Evolutionary conservation across 108 stramenopile genomes (phyloP).

Genomic region (Epithemia pelagica): DNA sequence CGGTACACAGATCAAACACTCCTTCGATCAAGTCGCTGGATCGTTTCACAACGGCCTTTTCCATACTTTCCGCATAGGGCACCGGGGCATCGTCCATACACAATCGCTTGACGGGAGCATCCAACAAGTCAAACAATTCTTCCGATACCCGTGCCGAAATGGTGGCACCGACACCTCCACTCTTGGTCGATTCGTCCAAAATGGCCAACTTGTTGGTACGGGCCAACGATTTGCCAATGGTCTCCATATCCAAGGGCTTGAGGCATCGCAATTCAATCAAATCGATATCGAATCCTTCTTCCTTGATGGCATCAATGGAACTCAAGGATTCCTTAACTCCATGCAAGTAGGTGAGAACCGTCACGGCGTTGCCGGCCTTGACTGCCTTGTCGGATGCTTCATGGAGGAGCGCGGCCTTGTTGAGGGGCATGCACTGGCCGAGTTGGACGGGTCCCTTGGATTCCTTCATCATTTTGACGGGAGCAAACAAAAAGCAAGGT

Average conservation of each 20-base stretch:
- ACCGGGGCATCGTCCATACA: constrained; percentile 99
- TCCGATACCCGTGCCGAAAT: constrained; percentile 91
- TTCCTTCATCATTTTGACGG: constrained; percentile 99
- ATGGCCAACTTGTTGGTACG: constrained; percentile 91
- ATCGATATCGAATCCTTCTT: constrained; percentile 93
- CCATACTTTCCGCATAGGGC: constrained; percentile 95
- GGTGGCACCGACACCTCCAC: constrained; percentile 95
- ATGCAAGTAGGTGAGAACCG: constrained; percentile 96
- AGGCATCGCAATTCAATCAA: constrained; percentile 94
- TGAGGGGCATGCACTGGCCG: constrained; percentile 88
- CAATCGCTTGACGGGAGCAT: constrained; percentile 92
- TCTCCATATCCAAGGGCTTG: constrained; percentile 96
- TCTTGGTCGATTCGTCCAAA: constrained; percentile 93
- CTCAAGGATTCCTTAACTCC: constrained; percentile 91
- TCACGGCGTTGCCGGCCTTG: constrained; percentile 81
- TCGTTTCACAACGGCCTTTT: constrained; percentile 92
- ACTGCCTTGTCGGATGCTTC: constrained; percentile 79
- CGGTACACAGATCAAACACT: constrained; percentile 75
- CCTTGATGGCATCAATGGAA: constrained; percentile 77
- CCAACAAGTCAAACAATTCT: constrained; percentile 92
- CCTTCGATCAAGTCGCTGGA: constrained; percentile 82
- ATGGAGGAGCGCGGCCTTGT: constrained; percentile 87
- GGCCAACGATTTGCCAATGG: constrained; percentile 75
- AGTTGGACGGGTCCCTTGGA: constrained; percentile 85
- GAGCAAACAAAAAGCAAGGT: constrained; percentile 96